A percentile compares a stretch with the other conserved stretches of the same genome.
Conservation (phyloP, 257 asterid species). For the Solanum gandarillasii region DNA sequence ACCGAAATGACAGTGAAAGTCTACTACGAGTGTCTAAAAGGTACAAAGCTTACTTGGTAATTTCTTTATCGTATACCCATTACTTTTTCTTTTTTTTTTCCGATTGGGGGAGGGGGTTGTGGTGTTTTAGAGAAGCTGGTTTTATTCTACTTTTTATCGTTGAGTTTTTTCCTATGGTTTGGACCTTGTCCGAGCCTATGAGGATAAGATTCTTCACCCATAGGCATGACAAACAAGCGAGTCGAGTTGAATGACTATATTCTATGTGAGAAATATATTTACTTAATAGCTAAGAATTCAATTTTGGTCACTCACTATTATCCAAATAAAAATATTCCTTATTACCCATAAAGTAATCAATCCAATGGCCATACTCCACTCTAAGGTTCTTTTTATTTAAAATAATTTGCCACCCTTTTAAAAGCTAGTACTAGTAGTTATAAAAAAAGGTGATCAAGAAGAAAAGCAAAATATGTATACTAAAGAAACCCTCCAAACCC, state of each 20-base stretch:
- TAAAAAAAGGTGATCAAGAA: neutral
- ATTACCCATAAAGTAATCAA: slow-evolving; percentile 34
- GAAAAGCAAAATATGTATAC: neutral
- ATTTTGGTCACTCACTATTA: slow-evolving; percentile 13
- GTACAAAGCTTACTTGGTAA: neutral
- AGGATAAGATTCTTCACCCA: neutral
- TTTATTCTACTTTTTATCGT: neutral
- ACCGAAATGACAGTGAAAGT: neutral
- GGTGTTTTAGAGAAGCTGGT: neutral
- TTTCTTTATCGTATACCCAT: neutral
- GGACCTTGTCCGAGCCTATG: neutral
- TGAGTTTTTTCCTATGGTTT: neutral
- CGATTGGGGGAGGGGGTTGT: neutral
- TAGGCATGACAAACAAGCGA: neutral
- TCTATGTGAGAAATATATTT: slow-evolving; percentile 13
- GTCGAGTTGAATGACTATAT: neutral
- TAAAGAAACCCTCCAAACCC: neutral
- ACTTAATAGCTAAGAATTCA: slow-evolving; percentile 68
- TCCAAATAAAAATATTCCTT: slow-evolving; percentile 18
- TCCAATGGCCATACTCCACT: slow-evolving; percentile 11
- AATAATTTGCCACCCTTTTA: neutral
- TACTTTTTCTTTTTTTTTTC: neutral
- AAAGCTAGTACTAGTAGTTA: neutral
- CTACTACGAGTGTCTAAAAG: neutral
- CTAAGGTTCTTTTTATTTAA: neutral